Conservation (phyloP, 2,329 filamentous ascomycete genomes). For the Chaetomium olivaceum region DNA sequence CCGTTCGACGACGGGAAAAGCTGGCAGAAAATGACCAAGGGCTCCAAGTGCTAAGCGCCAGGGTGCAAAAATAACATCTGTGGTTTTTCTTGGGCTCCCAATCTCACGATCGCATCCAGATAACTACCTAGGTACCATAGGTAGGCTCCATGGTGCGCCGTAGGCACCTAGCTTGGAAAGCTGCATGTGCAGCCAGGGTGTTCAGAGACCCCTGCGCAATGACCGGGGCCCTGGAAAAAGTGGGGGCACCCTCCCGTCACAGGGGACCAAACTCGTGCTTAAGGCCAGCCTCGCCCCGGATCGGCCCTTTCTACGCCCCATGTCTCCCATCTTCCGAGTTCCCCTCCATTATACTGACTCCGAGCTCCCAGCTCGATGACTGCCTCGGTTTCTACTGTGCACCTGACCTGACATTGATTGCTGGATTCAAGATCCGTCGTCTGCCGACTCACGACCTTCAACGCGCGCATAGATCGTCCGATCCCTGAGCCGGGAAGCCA, state of each 20-base stretch:
- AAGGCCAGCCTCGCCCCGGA: slow-evolving; percentile 27
- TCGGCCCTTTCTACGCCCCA: neutral
- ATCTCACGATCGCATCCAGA: neutral
- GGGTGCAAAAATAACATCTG: neutral
- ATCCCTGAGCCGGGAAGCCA: neutral
- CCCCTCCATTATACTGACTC: slow-evolving; percentile 5
- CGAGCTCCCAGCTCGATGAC: neutral
- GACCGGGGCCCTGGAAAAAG: neutral
- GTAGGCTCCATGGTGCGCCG: no score
- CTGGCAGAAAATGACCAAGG: neutral
- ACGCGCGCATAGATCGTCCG: neutral
- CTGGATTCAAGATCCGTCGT: neutral
- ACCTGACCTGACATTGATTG: neutral
- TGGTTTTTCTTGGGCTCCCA: neutral
- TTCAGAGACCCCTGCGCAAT: neutral
- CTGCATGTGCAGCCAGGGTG: neutral
- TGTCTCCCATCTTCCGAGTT: slow-evolving; percentile 14
- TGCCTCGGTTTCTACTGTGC: neutral
- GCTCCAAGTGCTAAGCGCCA: neutral
- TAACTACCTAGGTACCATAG: neutral
- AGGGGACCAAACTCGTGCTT: slow-evolving; percentile 9
- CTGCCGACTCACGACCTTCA: no score
- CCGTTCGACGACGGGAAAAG: neutral
- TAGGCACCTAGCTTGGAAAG: neutral
- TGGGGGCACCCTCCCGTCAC: neutral